These are phyloP conservation scores for Pythium brassicae DNA, from an alignment of 352 stramenopile genomes.

Conservation along the genomic window DNA sequence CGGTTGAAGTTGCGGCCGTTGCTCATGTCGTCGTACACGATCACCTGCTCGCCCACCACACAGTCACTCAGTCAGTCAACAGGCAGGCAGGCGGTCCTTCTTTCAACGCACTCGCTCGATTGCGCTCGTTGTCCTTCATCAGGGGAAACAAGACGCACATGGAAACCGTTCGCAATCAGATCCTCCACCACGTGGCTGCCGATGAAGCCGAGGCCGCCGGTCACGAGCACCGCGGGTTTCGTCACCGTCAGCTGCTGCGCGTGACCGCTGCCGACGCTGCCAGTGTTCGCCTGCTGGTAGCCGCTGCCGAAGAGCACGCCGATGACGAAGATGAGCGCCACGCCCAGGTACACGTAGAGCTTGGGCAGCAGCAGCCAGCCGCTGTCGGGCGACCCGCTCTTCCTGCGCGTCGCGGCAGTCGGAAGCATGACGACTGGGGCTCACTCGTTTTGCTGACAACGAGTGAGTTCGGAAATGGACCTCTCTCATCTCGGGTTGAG, in stretches of 20 bases:
- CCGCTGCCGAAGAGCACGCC: conserved; percentile 64
- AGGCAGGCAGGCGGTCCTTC: no score
- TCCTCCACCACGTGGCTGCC: conserved; percentile 84
- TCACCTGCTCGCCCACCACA: conserved; percentile 31
- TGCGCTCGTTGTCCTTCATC: no score
- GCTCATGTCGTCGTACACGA: conserved; percentile 87
- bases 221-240: conserved; percentile 69
- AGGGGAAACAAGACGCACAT: conserved; percentile 38
- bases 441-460: neutral
- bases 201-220: conserved; percentile 79
- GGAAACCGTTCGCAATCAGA: conserved; percentile 66
- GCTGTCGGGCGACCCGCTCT: conserved; percentile 28
- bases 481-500: no score
- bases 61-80: neutral
- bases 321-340: conserved; percentile 56
- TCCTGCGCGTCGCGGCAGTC: conserved; percentile 19
- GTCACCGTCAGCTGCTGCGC: conserved; percentile 27
- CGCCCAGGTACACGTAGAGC: conserved; percentile 68
- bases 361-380: conserved; percentile 72
- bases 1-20: conserved; percentile 86
- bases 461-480: neutral
- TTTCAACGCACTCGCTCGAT: no score
- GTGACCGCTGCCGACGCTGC: conserved; percentile 17
- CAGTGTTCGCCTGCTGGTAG: conserved; percentile 40
- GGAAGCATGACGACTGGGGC: conserved; percentile 23